Evolutionary conservation across 352 stramenopile genomes (phyloP), one percentile per base, ranked within the genome.

Genomic region (Pythium phragmitis): DNA sequence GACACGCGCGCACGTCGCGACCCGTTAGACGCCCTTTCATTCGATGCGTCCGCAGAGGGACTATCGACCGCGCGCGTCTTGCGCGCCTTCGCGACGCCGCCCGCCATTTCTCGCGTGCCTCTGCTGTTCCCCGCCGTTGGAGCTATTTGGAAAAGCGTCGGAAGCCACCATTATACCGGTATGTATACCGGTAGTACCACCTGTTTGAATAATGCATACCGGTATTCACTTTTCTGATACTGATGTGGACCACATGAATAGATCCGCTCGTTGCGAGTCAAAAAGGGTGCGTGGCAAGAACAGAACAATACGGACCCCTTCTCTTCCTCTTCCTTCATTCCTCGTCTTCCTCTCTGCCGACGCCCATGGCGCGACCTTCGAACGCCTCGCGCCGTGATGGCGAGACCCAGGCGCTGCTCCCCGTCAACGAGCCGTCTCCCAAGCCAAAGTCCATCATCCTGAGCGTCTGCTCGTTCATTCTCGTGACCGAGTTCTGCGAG

Each of bases 391-490:
- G 52, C 21, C 42, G 60, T 37, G 37, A 33, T 0, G 60, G 63
- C 4, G 63, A 69, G 48, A 56, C 49, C 21, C 47, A 51, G 21
- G 50, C 63, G 55, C 55, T 69, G 30, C 48, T 69, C n/a, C 63
- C 63, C 9, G 41, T 56, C 3, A 56, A 69, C 39, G 19, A 16
- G 3, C 37, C 33, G 17, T 45, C 52, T 17, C 16, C 49, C 16
- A 17, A n/a, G 30, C 57, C 65, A 4, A 82, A 85, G 66, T 96
- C 87, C 37, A 89, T 94, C 67, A 93, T 96, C 63, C 46, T 92
- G 37, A 92, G 73, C 71, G 87, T 96, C 55, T 96, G 87, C 75
- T 94, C 85, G 5, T 96, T 91, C 72, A 96, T 96, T 60, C 85
- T 96, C 54, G 82, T 94, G 54, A 94, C 87, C 1, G 87, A 95